phyloP scores from a whole-genome alignment of 2,329 filamentous ascomycete genomes.

The Cordyceps tenuipes region DNA sequence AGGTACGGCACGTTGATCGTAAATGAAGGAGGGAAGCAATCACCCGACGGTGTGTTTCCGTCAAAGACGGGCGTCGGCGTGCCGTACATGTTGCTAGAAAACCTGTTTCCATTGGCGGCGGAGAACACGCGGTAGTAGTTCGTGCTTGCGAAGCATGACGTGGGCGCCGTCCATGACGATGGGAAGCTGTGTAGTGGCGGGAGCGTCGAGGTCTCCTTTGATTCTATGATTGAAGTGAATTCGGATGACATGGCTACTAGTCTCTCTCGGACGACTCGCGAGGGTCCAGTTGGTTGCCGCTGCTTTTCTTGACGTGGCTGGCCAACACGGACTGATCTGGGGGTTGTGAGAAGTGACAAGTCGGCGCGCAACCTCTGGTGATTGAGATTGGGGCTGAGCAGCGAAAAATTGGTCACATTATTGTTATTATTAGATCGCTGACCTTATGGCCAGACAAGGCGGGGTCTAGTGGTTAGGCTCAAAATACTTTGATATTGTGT shows the following conservation, averaged over 20 bases:
- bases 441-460: neutral
- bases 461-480: neutral
- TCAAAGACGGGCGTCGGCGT: conserved; percentile 13
- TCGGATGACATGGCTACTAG: neutral
- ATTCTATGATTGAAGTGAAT: neutral
- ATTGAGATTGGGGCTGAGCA: neutral
- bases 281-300: neutral
- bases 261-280: neutral
- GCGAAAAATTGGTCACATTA: neutral
- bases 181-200: conserved; percentile 6
- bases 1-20: conserved; percentile 10
- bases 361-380: neutral
- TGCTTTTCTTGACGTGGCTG: neutral
- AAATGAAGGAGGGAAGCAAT: conserved; percentile 12
- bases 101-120: neutral
- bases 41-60: conserved; percentile 10
- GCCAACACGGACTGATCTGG: neutral
- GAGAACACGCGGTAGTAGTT: conserved; percentile 11
- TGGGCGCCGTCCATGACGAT: conserved; percentile 12
- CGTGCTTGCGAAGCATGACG: conserved; percentile 12
- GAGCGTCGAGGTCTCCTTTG: neutral
- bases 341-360: neutral
- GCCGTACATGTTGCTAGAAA: conserved; percentile 13
- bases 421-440: neutral
- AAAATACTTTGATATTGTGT: neutral